Percentiles rank a stretch among this genome's conserved stretches.
These are phyloP conservation scores for Talaromyces borbonicus DNA, from an alignment of 495 filamentous ascomycete genomes.

Conservation along the genomic window DNA sequence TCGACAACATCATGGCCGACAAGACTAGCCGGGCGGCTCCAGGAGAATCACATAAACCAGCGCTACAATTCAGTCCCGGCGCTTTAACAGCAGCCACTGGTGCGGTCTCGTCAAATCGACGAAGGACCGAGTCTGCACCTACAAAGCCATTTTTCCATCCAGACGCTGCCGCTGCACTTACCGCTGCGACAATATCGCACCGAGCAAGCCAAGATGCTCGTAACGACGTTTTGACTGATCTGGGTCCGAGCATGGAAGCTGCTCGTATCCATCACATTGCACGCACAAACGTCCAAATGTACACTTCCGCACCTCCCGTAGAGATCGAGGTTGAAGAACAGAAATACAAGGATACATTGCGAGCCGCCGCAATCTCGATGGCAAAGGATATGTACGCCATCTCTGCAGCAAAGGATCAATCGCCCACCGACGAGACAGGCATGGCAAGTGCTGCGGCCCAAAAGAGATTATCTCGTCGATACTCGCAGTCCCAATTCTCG, in stretches of 20 bases:
- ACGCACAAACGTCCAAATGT: conserved; percentile 51
- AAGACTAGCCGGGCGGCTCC: conserved; percentile 23
- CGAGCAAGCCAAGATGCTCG: conserved; percentile 23
- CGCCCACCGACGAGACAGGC: conserved; percentile 8
- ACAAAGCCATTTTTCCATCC: conserved; percentile 36
- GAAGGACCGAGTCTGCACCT: conserved; percentile 59
- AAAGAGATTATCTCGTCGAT: conserved; percentile 25
- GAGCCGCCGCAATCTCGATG: conserved; percentile 78
- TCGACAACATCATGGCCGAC: conserved; percentile 18
- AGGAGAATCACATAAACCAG: neutral
- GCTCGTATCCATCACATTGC: conserved; percentile 46
- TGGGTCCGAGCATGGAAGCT: conserved; percentile 42
- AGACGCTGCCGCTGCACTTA: conserved; percentile 54
- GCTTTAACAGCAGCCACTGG: conserved; percentile 65
- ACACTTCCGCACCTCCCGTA: conserved; percentile 65
- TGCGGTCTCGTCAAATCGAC: conserved; percentile 56
- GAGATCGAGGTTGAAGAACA: conserved; percentile 62
- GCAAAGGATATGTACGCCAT: conserved; percentile 72
- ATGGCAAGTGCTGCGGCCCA: conserved; percentile 29
- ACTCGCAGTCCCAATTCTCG: conserved; percentile 25
- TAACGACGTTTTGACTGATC: conserved; percentile 17
- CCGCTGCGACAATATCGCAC: conserved; percentile 52
- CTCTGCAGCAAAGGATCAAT: conserved; percentile 40
- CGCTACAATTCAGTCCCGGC: conserved; percentile 24
- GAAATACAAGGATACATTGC: conserved; percentile 57